These are phyloP conservation scores for Penicillium sp. DNA, from an alignment of 2,329 filamentous ascomycete species.

Conservation along the genomic window DNA sequence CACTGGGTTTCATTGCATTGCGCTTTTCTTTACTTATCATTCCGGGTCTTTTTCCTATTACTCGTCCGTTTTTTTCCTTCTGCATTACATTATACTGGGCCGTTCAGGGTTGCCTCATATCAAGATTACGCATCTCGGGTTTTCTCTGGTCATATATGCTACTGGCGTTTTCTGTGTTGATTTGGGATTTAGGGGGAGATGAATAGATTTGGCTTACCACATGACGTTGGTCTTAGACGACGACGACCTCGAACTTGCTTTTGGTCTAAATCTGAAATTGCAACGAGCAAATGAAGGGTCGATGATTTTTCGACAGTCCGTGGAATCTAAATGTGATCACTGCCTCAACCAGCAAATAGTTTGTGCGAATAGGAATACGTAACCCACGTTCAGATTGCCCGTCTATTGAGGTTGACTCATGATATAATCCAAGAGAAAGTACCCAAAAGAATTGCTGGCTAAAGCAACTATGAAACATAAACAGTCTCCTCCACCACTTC, in stretches of 20 bases:
- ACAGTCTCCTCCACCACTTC: background rate
- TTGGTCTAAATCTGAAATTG: background rate
- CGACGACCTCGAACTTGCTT: background rate
- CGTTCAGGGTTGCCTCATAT: background rate
- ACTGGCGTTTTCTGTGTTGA: background rate
- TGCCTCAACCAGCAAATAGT: no score
- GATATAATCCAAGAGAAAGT: no score
- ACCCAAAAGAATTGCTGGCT: background rate
- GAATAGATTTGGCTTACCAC: background rate
- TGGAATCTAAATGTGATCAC: no score
- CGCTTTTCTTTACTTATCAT: background rate
- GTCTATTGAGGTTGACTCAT: no score
- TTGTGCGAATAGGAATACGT: no score
- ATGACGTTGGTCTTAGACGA: background rate
- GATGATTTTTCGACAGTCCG: background rate
- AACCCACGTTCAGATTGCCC: no score
- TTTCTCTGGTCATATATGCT: background rate
- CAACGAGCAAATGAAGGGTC: background rate
- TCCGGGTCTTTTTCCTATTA: background rate
- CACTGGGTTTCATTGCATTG: slow-evolving; percentile 4
- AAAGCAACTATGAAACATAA: background rate
- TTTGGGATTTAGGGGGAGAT: background rate
- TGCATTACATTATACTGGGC: background rate
- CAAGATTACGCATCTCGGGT: slow-evolving; percentile 6
- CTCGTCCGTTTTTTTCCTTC: background rate